Evolutionary conservation across 2,329 filamentous ascomycete species (phyloP), one percentile per base, ranked within the genome.

Genomic region (Pseudocercospora fijiensis): DNA sequence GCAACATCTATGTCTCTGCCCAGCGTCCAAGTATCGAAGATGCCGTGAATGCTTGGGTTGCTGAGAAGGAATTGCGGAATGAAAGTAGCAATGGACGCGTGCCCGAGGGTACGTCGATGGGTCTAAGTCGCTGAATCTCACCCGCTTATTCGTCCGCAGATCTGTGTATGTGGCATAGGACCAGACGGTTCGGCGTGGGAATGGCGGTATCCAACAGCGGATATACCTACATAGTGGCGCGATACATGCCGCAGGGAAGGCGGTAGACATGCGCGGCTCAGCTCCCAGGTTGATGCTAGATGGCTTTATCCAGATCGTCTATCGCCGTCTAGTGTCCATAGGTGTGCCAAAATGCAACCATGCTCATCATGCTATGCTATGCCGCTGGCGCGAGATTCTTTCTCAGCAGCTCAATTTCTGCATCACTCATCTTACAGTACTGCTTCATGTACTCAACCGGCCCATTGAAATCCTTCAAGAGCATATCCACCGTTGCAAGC

Each of bases 391-490:
- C 64, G 58, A n/a, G 55, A 71, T 84, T 86, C 57, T 73, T 78
- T 58, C 78, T 80, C 56, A 90, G 75, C 63, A 73, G 78, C 65
- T 80, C 79, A 60, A 91, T 79, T 65, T 86, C 83, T 5, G 80
- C 81, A 33, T 81, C 79, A 1, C 79, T 81, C 37, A 92, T 73
- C 11, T 86, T 82, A 71, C 88, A 88, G 30, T 84, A 76, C 13
- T 84, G 78, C 60, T 79, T 77, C 67, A 91, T 78, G 76, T 90
- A 92, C 13, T 77, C 76, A 73, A 91, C 87, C 2, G 85, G 81
- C 2, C 87, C 84, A 2, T 88, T 88, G 76, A 86, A 89, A 65
- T 83, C 81, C 27, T 80, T 76, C 55, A 84, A 79, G 53, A 92
- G 78, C 79, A 86, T 83, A 57, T 81, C 75, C 60, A 86, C 68